Base-by-base conservation (phyloP, 2,329 filamentous ascomycete genomes). In the Calonectria pauciramosa region DNA sequence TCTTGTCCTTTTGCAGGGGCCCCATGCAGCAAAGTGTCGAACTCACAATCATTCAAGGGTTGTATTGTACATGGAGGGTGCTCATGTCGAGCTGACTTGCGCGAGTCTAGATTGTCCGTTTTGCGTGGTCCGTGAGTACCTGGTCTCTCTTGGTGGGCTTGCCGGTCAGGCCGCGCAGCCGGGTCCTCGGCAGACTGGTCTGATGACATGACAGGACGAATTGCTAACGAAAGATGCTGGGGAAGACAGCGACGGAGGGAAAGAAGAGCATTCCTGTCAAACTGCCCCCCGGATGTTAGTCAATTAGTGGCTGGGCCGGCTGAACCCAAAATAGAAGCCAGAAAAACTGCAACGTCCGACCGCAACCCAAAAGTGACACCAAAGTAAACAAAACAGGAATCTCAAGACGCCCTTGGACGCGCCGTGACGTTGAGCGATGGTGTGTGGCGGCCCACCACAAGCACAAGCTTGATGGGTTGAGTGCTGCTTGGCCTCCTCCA, bases 371-470 rank as follows among this genome's bases (percentile, higher is more conserved):
- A 63, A 20, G 13, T 23, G n/a, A 34, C 23, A 41, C 30, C 23
- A 41, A 63, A 30, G 56, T 63, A 68, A 68, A 38, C 51, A 68
- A 63, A 63, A 51, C 54, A 52, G 30, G 36, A 32, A 30, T 32
- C 68, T 63, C 20, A 59, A 49, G 30, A 20, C 20, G 20, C 34
- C 23, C 20, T 41, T 26, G 56, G 34, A 65, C 59, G 68, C 59
- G 47, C 59, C 47, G 59, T 52, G 49, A 32, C 32, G 36, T 52
- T 32, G 23, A 32, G 59, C 54, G 34, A 38, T 65, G 60, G 60
- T 68, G 59, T 70, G 47, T 65, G 68, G 68, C 68, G 67, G 67
- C 71, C 71, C 71, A 73, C 71, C 67, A 66, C 41, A 16, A 70
- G 20, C 16, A 49, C 38, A 65, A 63, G 38, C 64, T 41, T 41